Base-by-base conservation (phyloP, 768 basidiomycete species). In the Kwoniella europaea region DNA sequence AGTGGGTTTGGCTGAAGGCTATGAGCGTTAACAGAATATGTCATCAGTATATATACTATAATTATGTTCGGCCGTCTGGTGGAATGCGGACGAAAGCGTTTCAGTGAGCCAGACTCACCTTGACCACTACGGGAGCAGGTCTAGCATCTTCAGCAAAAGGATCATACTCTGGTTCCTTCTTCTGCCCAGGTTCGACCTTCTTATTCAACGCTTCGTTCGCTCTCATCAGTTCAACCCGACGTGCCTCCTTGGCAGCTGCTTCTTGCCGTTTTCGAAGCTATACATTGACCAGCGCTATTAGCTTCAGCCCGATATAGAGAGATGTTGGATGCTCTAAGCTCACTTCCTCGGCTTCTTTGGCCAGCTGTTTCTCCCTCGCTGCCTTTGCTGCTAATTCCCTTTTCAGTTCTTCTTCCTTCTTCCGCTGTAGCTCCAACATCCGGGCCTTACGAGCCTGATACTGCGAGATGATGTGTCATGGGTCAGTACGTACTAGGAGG, bases 141-240 rank as follows among this genome's bases (percentile, higher is more conserved):
- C 69, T 63, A 35, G 54, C 79, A 63, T 78, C 79, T 60, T 80
- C 79, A 18, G 77, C 79, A 66, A 80, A 80, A 1, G 79, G 79
- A 66, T 80, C 62, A 55, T 77, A 80, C 16, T 74, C 78, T 29
- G 61, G 42, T 6, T 54, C 53, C 16, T 52, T 43, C 20, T 64
- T 63, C 53, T 24, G 43, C 63, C 42, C 50, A 13, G 27, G 63
- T 44, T 46, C 54, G 10, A 44, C 42, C 20, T 63, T 65, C 50
- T 66, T 65, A 42, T 73, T 71, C 50, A 80, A 50, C 54, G 60
- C 71, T 57, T 78, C 73, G 65, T 80, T 77, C 0, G 77, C 77
- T 41, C 64, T 44, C 41, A 75, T 73, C 15, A 80, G 56, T 50
- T 80, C 79, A 18, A 62, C 27, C 20, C 74, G 56, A 20, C 79